Evolutionary conservation across 2,329 filamentous ascomycete genomes (phyloP).

Genomic region (Bipolaris sorokiniana): DNA sequence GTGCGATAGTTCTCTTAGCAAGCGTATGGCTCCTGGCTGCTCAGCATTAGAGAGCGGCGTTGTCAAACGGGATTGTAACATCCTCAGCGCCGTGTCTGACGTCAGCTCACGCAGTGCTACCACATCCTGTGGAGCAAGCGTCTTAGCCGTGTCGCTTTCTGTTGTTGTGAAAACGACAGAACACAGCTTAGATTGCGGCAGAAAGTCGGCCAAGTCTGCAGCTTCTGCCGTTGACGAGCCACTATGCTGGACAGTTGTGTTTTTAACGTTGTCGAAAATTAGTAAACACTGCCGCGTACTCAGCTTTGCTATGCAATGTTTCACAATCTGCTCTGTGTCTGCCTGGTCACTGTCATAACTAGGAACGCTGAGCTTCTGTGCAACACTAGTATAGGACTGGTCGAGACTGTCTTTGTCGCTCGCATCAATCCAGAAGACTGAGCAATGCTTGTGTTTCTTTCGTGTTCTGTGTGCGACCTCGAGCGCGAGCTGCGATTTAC

Average conservation of each 20-base stretch:
- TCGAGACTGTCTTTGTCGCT: constrained; percentile 50
- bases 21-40: constrained; percentile 10
- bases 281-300: constrained; percentile 14
- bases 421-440: constrained; percentile 55
- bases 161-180: constrained; percentile 13
- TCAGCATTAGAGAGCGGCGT: constrained; percentile 4
- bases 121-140: constrained; percentile 13
- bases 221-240: constrained; percentile 6
- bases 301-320: constrained; percentile 2
- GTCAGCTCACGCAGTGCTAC: constrained; percentile 16
- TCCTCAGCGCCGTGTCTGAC: constrained; percentile 6
- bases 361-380: constrained; percentile 37
- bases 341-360: constrained; percentile 16
- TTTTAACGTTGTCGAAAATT: constrained; percentile 36
- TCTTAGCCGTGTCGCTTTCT: constrained; percentile 9
- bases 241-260: constrained; percentile 8
- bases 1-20: constrained; percentile 17
- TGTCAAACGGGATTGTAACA: constrained; percentile 2
- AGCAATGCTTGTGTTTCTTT: constrained; percentile 44
- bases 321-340: constrained; percentile 20
- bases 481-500: constrained; percentile 38
- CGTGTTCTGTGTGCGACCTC: constrained; percentile 51
- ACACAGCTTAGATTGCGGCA: not conserved
- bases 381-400: constrained; percentile 39
- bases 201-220: constrained; percentile 1